Evolutionary conservation across 106 monocot species (phyloP).

Genomic region (Dactylorhiza incarnata): DNA sequence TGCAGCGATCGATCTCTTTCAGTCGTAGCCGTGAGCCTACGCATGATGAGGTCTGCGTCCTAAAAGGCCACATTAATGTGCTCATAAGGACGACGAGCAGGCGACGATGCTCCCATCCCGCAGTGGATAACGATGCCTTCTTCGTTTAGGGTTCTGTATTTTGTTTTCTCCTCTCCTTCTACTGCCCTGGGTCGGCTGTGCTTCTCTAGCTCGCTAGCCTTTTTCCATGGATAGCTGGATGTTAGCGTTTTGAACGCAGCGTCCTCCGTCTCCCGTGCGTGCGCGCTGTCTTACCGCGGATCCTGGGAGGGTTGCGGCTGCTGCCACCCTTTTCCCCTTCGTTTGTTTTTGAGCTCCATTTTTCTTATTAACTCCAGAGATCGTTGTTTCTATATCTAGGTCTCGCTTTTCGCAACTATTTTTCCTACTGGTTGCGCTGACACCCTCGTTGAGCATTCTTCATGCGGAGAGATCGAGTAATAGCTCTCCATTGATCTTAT

Average conservation of each 20-base stretch:
- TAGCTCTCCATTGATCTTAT: too few species aligned
- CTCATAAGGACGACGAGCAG: background rate
- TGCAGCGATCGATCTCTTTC: conserved; percentile 26
- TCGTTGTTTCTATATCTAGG: too few species aligned
- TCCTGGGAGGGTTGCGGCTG: background rate
- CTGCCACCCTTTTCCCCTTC: background rate
- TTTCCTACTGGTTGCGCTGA: background rate
- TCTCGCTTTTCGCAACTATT: background rate
- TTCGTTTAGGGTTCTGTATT: background rate
- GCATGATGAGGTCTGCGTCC: background rate
- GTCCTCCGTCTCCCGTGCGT: background rate
- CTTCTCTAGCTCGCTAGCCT: background rate
- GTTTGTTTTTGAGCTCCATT: background rate
- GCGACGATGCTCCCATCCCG: background rate
- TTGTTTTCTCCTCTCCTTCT: background rate
- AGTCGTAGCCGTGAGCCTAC: conserved; percentile 2
- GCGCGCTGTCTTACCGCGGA: background rate
- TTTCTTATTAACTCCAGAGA: background rate
- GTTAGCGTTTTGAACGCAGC: background rate
- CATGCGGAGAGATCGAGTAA: too few species aligned
- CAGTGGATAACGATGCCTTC: background rate
- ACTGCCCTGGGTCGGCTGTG: background rate
- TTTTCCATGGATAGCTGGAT: background rate
- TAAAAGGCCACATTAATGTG: background rate
- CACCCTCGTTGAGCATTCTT: too few species aligned